Base-by-base conservation (phyloP, 176 grass and related monocot genomes). In the Phoenix dactylifera region DNA sequence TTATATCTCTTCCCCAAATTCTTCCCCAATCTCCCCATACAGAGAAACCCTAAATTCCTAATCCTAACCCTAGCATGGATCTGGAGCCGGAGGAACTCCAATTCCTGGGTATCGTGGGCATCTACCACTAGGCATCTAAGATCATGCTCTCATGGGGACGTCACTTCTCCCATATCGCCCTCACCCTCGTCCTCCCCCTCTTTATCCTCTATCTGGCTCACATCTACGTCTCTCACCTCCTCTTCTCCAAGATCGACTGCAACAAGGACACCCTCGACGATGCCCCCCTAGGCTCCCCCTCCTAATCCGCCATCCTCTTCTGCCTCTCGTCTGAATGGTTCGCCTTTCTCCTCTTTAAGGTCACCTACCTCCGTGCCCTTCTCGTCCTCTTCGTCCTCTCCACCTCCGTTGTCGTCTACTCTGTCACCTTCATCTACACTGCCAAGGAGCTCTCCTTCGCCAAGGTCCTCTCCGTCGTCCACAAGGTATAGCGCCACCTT, bases 31-130 rank as follows among this genome's bases (percentile, higher is more conserved):
- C 7, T 35, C 32, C 1, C 7, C 7, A 1, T 3, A 3, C 7
- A 35, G 32, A 35, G 32, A 35, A 9, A 35, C 6, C 7, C 32
- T 20, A 20, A 20, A 20, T 20, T 20, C 20, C 20, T 35, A 35
- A 1, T 9, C 7, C 30, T 1, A 7, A 12, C 9, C 35, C 7
- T 7, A 7, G 35, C 35, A 80, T 80, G 77, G 77, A 80, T 55
- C 82, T 79, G 72, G 85, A 95, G 79, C 70, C 85, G 0, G 85
- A 95, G 65, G 81, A 97, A 84, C 84, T 97, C 25, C 93, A 91
- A 64, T 97, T 97, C 81, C 66, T 91, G 16, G 82, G 84, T 7
- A 12, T 75, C 0, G 3, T 57, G 0, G 93, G 78, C n/a, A 77
- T 91, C 70, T 98, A 74, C 81, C 49, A 58, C 7, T 76, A 82